Conservation (phyloP, 495 filamentous ascomycete species). For the Penicillium manginii region DNA sequence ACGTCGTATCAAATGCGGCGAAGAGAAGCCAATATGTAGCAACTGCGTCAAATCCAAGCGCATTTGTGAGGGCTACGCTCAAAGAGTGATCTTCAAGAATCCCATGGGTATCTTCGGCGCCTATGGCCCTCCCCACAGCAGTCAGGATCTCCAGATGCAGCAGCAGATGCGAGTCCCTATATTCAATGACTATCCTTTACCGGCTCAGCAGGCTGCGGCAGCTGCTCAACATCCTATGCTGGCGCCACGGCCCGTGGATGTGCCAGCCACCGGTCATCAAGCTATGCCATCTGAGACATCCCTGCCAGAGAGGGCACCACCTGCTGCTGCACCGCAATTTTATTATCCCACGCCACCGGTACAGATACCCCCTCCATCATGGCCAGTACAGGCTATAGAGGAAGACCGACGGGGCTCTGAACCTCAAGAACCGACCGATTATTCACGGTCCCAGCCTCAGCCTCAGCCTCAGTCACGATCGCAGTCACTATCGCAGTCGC, state of each 20-base stretch:
- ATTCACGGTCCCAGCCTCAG: conserved; percentile 9
- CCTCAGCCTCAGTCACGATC: no score
- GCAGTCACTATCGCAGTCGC: neutral
- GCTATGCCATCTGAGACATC: conserved; percentile 3
- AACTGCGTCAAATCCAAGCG: conserved; percentile 96
- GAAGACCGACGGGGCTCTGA: neutral
- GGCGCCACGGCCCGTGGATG: conserved; percentile 35
- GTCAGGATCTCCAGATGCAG: conserved; percentile 25
- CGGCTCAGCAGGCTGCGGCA: conserved; percentile 34
- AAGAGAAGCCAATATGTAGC: conserved; percentile 86
- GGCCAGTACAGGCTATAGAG: conserved; percentile 10
- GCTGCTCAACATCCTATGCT: conserved; percentile 39
- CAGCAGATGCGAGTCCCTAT: conserved; percentile 23
- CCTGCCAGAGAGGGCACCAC: neutral
- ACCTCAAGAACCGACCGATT: conserved; percentile 7
- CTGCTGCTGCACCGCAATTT: conserved; percentile 18
- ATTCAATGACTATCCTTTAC: conserved; percentile 23
- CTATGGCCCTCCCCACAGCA: conserved; percentile 30
- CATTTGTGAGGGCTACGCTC: conserved; percentile 92
- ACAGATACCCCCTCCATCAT: conserved; percentile 12
- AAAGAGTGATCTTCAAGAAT: conserved; percentile 89
- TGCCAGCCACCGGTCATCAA: conserved; percentile 18
- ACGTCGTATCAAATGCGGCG: conserved; percentile 95
- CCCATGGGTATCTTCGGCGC: conserved; percentile 66
- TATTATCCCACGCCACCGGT: conserved; percentile 23